A percentile compares a stretch with the other conserved stretches of the same genome.
Conservation (phyloP, 2,329 filamentous ascomycete species). For the Falciphora oryzae region DNA sequence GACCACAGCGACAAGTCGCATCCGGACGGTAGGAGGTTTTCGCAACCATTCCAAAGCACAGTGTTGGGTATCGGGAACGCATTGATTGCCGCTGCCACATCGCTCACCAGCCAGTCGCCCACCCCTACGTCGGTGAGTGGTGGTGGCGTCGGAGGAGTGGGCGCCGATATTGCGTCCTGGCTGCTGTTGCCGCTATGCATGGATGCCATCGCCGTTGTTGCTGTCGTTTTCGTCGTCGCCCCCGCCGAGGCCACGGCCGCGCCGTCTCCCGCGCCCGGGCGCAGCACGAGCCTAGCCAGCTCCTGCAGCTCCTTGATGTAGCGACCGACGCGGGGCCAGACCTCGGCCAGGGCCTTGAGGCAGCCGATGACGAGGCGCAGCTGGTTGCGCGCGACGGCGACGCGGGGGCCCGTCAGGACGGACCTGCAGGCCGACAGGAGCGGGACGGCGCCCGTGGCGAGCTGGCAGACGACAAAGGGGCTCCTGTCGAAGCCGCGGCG, state of each 20-base stretch:
- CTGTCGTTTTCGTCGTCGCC: background rate
- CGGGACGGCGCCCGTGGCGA: constrained; percentile 30
- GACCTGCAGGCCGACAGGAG: constrained; percentile 32
- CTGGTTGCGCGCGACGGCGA: constrained; percentile 32
- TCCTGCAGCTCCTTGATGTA: constrained; percentile 34
- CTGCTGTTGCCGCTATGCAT: background rate
- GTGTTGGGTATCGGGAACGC: background rate
- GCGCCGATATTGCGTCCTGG: background rate
- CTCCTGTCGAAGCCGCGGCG: constrained; percentile 27
- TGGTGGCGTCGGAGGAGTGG: too few species aligned
- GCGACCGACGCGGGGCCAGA: constrained; percentile 30
- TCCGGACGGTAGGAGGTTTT: background rate
- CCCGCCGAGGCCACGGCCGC: background rate
- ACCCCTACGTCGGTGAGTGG: background rate
- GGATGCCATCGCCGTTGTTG: background rate
- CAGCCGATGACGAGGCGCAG: constrained; percentile 36
- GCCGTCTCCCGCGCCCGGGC: constrained; percentile 4
- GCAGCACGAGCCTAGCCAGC: constrained; percentile 29
- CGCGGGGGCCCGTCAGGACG: constrained; percentile 25
- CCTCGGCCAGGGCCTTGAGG: constrained; percentile 28
- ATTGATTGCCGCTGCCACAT: background rate
- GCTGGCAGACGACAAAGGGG: constrained; percentile 36
- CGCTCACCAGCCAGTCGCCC: background rate
- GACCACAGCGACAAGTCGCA: background rate
- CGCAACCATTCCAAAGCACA: background rate